phyloP scores from a whole-genome alignment of 2,329 filamentous ascomycete genomes.

The Hymenoscyphus occultus region DNA sequence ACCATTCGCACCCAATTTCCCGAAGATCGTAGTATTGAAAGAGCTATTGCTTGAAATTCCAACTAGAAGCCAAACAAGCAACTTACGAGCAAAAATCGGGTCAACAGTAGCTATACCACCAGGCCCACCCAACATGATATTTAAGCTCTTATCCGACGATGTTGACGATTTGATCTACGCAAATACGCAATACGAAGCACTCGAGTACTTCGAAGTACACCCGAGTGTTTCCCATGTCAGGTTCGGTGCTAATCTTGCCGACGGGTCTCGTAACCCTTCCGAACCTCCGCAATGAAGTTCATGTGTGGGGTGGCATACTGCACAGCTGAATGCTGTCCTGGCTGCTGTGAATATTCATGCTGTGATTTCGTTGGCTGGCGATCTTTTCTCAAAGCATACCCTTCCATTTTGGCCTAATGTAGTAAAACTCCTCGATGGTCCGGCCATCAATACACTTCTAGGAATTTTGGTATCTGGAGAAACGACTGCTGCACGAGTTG shows the following conservation, averaged over 20 bases:
- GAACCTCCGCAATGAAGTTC: background rate
- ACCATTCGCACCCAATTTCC: constrained; percentile 1
- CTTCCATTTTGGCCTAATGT: background rate
- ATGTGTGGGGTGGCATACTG: background rate
- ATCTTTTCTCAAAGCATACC: constrained; percentile 1
- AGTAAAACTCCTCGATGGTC: background rate
- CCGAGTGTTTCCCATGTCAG: background rate
- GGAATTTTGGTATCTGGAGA: background rate
- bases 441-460: background rate
- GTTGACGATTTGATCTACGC: background rate
- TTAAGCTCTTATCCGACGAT: background rate
- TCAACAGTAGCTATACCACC: background rate
- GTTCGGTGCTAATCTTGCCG: background rate
- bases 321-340: background rate
- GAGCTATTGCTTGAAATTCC: background rate
- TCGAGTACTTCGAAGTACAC: background rate
- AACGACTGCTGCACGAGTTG: background rate
- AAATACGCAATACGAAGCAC: background rate
- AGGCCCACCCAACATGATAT: background rate
- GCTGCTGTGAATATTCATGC: background rate
- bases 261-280: background rate
- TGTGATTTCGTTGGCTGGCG: background rate
- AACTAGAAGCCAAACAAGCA: background rate
- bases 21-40: background rate
- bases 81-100: background rate